A percentile compares a stretch with the other conserved stretches of the same genome.
Evolutionary conservation across 352 stramenopile genomes (phyloP).

Genomic region (Globisporangium ultimum): DNA sequence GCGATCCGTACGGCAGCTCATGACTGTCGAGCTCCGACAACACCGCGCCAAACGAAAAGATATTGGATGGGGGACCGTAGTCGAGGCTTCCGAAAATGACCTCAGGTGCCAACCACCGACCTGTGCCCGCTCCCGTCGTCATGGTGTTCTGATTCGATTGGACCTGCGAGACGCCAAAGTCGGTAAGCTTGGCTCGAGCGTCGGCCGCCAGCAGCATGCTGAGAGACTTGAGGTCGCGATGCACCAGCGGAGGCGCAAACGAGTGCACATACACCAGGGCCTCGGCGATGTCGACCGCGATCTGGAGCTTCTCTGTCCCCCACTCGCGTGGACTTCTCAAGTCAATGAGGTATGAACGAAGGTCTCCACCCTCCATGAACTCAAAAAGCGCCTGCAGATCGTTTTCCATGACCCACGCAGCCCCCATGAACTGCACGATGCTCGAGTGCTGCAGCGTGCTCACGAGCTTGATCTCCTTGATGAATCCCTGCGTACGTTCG

Average conservation of each 20-base stretch:
- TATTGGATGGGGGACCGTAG: background rate
- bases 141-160: slow-evolving; percentile 13
- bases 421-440: slow-evolving; percentile 17
- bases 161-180: slow-evolving; percentile 20
- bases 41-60: slow-evolving; percentile 32
- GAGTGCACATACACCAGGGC: slow-evolving; percentile 12
- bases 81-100: slow-evolving; percentile 36
- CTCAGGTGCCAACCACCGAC: slow-evolving; percentile 21
- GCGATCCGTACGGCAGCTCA: slow-evolving; percentile 27
- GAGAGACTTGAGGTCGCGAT: slow-evolving; percentile 21
- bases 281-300: slow-evolving; percentile 17
- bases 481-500: slow-evolving; percentile 15
- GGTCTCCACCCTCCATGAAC: slow-evolving; percentile 12
- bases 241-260: slow-evolving; percentile 17
- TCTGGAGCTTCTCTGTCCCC: slow-evolving; percentile 13
- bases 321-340: background rate
- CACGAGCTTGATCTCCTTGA: slow-evolving; percentile 16
- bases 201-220: slow-evolving; percentile 14
- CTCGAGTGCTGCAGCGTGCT: slow-evolving; percentile 13
- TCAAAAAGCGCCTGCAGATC: slow-evolving; percentile 17
- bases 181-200: slow-evolving; percentile 17
- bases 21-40: slow-evolving; percentile 45
- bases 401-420: slow-evolving; percentile 10
- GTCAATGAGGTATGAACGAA: slow-evolving; percentile 8
- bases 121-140: slow-evolving; percentile 17